Conservation (phyloP, 2,329 filamentous ascomycete genomes). For the Aureobasidium pullulans region DNA sequence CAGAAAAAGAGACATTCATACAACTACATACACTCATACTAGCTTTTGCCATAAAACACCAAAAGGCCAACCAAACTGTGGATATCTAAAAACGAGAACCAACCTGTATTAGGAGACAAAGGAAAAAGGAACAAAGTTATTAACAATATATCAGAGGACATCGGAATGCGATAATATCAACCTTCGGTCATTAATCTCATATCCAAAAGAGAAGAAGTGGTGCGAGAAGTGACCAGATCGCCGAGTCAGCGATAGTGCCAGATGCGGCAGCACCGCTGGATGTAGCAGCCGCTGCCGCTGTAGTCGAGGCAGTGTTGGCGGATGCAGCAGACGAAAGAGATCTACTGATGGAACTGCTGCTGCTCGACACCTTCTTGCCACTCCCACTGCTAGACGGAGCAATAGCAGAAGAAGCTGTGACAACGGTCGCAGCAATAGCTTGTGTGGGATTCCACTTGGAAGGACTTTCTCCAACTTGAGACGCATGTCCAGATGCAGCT, state of each 20-base stretch:
- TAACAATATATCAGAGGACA: not conserved
- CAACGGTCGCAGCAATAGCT: not conserved
- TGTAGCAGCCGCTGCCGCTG: not conserved
- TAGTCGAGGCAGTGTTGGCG: not conserved
- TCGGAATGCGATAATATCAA: not conserved
- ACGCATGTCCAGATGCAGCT: not conserved
- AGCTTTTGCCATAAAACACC: not conserved
- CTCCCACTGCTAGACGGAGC: not conserved
- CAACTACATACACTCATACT: not conserved
- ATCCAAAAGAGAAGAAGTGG: not conserved
- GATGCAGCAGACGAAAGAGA: not conserved
- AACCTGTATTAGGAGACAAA: not conserved
- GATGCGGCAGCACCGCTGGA: not conserved
- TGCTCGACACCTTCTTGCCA: not conserved
- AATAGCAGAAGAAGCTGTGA: not conserved
- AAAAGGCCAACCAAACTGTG: not conserved
- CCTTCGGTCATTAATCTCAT: not conserved
- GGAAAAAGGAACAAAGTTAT: not conserved
- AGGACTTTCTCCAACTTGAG: not conserved
- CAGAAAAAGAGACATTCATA: not conserved
- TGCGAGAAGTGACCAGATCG: not conserved
- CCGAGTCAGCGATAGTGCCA: not conserved
- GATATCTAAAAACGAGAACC: not conserved
- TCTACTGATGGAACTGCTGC: not conserved
- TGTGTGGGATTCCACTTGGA: conserved; percentile 3